Evolutionary conservation across 768 basidiomycete genomes (phyloP).

Genomic region (Lactifluus echinatus): DNA sequence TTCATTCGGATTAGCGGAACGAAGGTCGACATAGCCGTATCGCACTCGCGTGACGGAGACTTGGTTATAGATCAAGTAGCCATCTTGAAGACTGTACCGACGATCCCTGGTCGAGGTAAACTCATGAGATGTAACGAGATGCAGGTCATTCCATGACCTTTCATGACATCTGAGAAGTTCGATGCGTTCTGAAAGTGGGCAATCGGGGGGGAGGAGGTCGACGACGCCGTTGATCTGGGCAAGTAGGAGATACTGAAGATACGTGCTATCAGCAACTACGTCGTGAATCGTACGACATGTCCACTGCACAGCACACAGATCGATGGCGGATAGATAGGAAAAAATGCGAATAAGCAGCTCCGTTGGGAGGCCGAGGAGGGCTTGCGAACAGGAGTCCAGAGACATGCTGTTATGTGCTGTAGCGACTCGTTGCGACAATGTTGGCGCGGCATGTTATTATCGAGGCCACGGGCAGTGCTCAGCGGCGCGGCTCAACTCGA

Average conservation of each 20-base stretch:
- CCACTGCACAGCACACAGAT: background rate
- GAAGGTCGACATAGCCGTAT: conserved; percentile 9
- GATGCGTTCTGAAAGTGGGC: conserved; percentile 8
- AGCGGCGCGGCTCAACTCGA: too few relatives aligned
- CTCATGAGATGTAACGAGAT: background rate
- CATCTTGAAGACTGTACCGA: conserved; percentile 1
- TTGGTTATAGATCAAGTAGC: conserved; percentile 1
- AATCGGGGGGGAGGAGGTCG: background rate
- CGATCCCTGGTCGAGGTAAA: background rate
- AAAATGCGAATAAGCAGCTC: conserved; percentile 11
- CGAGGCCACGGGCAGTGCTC: too few relatives aligned
- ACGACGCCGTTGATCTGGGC: conserved; percentile 5
- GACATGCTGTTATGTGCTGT: background rate
- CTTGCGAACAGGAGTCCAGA: background rate
- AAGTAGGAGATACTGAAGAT: conserved; percentile 8
- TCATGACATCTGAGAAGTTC: conserved; percentile 6
- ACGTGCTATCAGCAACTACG: background rate
- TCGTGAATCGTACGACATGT: conserved; percentile 1
- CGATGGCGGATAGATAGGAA: background rate
- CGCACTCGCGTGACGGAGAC: background rate
- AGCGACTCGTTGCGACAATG: background rate
- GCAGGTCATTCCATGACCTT: conserved; percentile 4
- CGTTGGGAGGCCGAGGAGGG: conserved; percentile 1
- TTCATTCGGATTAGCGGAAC: background rate
- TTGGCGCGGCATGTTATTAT: background rate